These are phyloP conservation scores for Debaryomyces tyrocola DNA, from an alignment of 805 yeast species.

Conservation along the genomic window DNA sequence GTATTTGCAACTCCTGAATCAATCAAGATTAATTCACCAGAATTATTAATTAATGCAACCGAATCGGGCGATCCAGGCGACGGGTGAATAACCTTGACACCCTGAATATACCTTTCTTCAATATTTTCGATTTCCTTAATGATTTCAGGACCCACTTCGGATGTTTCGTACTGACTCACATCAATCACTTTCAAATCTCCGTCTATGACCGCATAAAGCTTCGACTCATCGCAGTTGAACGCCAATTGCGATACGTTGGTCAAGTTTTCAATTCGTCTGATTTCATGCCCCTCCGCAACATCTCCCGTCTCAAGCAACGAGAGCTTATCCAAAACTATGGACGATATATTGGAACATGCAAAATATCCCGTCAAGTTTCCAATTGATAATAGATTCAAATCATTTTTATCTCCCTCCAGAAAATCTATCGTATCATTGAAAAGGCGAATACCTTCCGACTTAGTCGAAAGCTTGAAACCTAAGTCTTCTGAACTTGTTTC, in stretches of 20 bases:
- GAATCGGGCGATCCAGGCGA: conserved; percentile 16
- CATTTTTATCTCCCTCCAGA: conserved; percentile 7
- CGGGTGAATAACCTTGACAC: conserved; percentile 16
- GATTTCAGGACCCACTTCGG: neutral
- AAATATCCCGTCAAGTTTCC: conserved; percentile 22
- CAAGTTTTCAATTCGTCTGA: conserved; percentile 3
- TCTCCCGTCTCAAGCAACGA: neutral
- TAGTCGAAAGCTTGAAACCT: conserved; percentile 33
- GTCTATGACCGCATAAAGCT: conserved; percentile 25
- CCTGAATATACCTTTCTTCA: neutral
- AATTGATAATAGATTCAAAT: conserved; percentile 27
- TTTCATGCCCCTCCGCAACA: neutral
- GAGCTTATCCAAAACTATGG: conserved; percentile 5
- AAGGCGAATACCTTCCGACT: conserved; percentile 23
- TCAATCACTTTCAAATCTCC: conserved; percentile 15
- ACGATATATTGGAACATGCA: conserved; percentile 31
- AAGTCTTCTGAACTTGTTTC: conserved; percentile 35
- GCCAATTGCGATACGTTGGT: conserved; percentile 15
- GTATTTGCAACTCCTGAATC: conserved; percentile 5
- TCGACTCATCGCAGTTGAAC: conserved; percentile 30
- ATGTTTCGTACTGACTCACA: neutral
- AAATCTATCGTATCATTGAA: conserved; percentile 27
- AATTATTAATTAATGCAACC: conserved; percentile 13
- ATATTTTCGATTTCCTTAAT: conserved; percentile 11
- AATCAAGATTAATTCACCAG: conserved; percentile 11